A percentile compares a stretch with the other conserved stretches of the same genome.
Conservation (phyloP, 2,329 filamentous ascomycete genomes). For the Biscogniauxia marginata region DNA sequence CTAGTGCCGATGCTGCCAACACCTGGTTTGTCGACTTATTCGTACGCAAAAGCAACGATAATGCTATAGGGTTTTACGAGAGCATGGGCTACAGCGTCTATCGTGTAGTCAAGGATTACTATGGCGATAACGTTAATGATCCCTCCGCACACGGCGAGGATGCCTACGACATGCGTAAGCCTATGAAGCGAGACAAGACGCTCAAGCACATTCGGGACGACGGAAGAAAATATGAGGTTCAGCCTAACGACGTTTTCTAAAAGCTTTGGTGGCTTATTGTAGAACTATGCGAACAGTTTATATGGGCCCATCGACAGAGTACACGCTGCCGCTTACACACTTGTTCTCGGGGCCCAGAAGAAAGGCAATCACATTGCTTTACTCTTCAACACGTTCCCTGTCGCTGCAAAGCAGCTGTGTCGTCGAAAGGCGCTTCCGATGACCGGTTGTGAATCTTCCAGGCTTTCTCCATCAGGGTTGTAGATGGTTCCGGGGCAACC, state of each 20-base stretch:
- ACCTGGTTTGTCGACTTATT: slow-evolving; percentile 97
- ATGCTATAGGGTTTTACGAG: slow-evolving; percentile 85
- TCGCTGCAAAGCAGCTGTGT: slow-evolving; percentile 42
- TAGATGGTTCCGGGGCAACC: slow-evolving; percentile 49
- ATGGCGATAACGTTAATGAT: slow-evolving; percentile 75
- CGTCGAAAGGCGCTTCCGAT: slow-evolving; percentile 40
- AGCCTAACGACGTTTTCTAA: slow-evolving; percentile 84
- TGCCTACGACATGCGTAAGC: slow-evolving; percentile 96
- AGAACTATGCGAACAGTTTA: slow-evolving; percentile 9
- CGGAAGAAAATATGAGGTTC: slow-evolving; percentile 75
- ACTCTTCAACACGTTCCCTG: slow-evolving; percentile 48
- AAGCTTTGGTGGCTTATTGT: background rate
- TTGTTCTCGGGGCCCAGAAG: slow-evolving; percentile 46
- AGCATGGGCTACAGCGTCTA: slow-evolving; percentile 91
- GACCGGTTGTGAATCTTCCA: slow-evolving; percentile 37
- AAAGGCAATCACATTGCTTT: slow-evolving; percentile 46
- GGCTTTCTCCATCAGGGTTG: slow-evolving; percentile 49
- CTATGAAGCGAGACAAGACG: slow-evolving; percentile 76
- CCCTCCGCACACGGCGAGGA: slow-evolving; percentile 70
- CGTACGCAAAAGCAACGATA: slow-evolving; percentile 82
- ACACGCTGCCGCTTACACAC: slow-evolving; percentile 46
- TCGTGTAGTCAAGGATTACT: slow-evolving; percentile 86
- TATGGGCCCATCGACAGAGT: slow-evolving; percentile 45
- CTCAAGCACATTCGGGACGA: slow-evolving; percentile 74
- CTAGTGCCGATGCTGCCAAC: slow-evolving; percentile 75